Base-by-base conservation (phyloP, 1,284 basidiomycete species). In the Puccinia triticina region DNA sequence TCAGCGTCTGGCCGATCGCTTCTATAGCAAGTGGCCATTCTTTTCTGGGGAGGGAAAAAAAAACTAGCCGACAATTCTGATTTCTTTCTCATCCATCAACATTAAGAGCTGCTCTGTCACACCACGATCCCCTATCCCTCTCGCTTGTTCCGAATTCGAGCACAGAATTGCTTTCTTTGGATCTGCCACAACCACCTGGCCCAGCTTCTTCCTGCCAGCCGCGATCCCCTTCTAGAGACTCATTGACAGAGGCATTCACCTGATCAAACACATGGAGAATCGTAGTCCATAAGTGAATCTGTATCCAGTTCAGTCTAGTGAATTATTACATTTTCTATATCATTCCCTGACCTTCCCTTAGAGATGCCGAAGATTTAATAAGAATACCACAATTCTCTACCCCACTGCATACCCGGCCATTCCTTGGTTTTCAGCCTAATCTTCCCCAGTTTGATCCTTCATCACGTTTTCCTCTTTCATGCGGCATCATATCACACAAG, bases 1-100 rank as follows among this genome's bases (percentile, higher is more conserved):
- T 72, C 69, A 72, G 69, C 69, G 71, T 43, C 43, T 73, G 71
- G 71, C 71, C 71, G 71, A 73, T 73, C 71, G 71, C 71, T 73
- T 53, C 71, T 73, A 53, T 26, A 48, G 37, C 2, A 43, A 16
- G 29, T 32, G 29, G 3, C 40, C 46, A 26, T 69, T 21, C 43
- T 69, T 29, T 73, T 34, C 48, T 53, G 2, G 46, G 29, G 71
- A 53, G 29, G 71, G 21, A 46, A 53, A n/a, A 26, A 26, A 48
- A 0, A 26, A 29, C 26, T 34, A 29, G 11, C 29, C n/a, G 66
- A 48, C 10, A 69, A 46, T 43, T 46, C 46, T n/a, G 18, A 43
- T n/a, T 69, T 46, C 66, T 43, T 46, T 69, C 40, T 21, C 66
- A 43, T 69, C 43, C 16, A 48, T 53, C 8, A 73, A 18, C 26